These are phyloP conservation scores for Microdochium nivale DNA, from an alignment of 2,329 filamentous ascomycete species.

Conservation along the genomic window DNA sequence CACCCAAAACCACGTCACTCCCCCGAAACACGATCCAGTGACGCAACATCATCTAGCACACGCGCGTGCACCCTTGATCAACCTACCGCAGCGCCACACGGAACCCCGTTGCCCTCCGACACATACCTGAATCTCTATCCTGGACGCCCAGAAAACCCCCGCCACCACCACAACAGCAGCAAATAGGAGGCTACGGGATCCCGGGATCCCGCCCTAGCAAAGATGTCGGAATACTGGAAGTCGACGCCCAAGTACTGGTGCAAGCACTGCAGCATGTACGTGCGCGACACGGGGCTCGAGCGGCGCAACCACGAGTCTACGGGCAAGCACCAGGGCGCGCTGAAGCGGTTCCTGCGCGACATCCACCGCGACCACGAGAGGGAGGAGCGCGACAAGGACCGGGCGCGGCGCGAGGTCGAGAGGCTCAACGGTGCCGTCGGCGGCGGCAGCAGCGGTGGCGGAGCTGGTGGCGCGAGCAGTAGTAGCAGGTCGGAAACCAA, in stretches of 20 bases:
- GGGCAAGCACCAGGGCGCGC: conserved; percentile 70
- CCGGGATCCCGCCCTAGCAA: background rate
- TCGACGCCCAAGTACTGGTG: conserved; percentile 97
- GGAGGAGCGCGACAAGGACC: conserved; percentile 71
- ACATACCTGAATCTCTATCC: no score
- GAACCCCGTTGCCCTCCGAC: no score
- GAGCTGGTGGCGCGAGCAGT: conserved; percentile 1
- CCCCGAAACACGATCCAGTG: no score
- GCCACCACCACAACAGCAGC: no score
- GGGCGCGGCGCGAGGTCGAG: conserved; percentile 76
- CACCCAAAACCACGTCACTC: no score
- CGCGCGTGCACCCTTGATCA: no score
- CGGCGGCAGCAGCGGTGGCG: conserved; percentile 14
- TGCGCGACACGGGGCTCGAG: conserved; percentile 88
- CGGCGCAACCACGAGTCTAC: conserved; percentile 84
- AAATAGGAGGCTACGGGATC: no score
- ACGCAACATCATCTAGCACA: no score
- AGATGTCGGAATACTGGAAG: conserved; percentile 98
- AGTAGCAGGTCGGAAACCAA: conserved; percentile 6
- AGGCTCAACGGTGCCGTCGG: conserved; percentile 71
- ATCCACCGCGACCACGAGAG: conserved; percentile 79
- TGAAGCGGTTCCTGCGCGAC: conserved; percentile 85
- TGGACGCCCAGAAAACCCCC: no score
- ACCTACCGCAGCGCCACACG: no score
- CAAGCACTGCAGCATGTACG: conserved; percentile 87